Evolutionary conservation across 208 protist species (phyloP), one percentile per base, ranked within the genome.

Genomic region (Trypanosoma brucei): DNA sequence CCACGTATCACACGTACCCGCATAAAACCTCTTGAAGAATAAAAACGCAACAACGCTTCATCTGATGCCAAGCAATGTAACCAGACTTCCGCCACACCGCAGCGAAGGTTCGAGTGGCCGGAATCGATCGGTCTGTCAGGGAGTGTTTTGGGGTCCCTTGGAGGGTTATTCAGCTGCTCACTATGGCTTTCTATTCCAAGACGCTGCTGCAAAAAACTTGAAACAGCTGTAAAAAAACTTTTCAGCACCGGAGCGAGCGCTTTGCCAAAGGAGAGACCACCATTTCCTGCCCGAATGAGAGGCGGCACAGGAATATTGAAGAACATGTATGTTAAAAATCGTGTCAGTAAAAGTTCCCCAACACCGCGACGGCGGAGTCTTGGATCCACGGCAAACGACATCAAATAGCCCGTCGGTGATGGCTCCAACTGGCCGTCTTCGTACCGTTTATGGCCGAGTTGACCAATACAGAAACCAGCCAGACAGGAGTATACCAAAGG

Each of bases 381-480:
- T 14, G 67, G 66, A 30, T 81, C 65, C 8, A 95, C 84, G 0
- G 78, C 83, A 45, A 95, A 75, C 45, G 74, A 82, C 37, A 79
- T 73, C 33, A 95, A 66, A 71, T 95, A 95, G 35, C 70, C 63
- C 1, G 76, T 87, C 34, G 89, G 89, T 38, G 86, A 85, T 2
- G 74, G 70, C 48, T 78, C 58, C n/a, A 95, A 61, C n/a, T 49
- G 34, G 7, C 72, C 79, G 22, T 59, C 51, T n/a, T 59, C 59
- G 36, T 75, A 60, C 33, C 51, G 55, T 13, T 70, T 80, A 67
- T 90, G 84, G 44, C 55, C 84, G 30, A 90, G 35, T 51, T 79
- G 64, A 1, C 81, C 83, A 39, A 86, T 63, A 36, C 82, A 72
- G 55, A 92, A 83, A 8, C 88, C 88, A 33, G 92, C 69, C 13